These are phyloP conservation scores for Podospora pseudoanserina DNA, from an alignment of 495 filamentous ascomycete genomes.

Conservation along the genomic window DNA sequence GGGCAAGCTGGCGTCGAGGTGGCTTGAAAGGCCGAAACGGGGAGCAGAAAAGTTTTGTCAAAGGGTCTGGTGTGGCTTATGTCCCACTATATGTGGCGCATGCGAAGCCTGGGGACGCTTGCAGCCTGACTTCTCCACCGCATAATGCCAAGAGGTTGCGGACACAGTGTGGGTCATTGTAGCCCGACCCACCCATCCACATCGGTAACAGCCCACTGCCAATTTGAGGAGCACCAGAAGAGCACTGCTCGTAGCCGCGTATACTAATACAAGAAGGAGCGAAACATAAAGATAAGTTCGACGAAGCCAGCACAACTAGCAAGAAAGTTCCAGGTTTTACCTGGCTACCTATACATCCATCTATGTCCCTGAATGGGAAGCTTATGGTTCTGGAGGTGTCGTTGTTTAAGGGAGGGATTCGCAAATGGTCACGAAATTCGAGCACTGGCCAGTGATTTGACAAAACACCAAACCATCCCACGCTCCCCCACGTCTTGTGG, in stretches of 20 bases:
- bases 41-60: slow-evolving; percentile 1
- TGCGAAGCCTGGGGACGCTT: background rate
- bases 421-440: slow-evolving; percentile 21
- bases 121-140: background rate
- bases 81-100: background rate
- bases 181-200: background rate
- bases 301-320: too few relatives aligned
- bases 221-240: background rate
- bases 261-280: background rate
- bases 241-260: too few relatives aligned
- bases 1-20: slow-evolving; percentile 21
- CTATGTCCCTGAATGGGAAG: background rate
- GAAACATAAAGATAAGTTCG: background rate
- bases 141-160: background rate
- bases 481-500: slow-evolving; percentile 33
- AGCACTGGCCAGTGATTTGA: slow-evolving; percentile 22
- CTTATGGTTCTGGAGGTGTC: background rate
- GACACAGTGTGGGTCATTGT: background rate
- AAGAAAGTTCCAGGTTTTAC: too few relatives aligned
- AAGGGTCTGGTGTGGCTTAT: slow-evolving; percentile 9
- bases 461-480: slow-evolving; percentile 28
- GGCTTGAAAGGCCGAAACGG: slow-evolving; percentile 15
- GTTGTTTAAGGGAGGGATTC: background rate
- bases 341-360: too few relatives aligned
- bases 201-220: background rate